Percentiles rank a stretch among this genome's conserved stretches.
Evolutionary conservation across 306 rosid genomes (phyloP).

Genomic region (Adenanthera pavonina): DNA sequence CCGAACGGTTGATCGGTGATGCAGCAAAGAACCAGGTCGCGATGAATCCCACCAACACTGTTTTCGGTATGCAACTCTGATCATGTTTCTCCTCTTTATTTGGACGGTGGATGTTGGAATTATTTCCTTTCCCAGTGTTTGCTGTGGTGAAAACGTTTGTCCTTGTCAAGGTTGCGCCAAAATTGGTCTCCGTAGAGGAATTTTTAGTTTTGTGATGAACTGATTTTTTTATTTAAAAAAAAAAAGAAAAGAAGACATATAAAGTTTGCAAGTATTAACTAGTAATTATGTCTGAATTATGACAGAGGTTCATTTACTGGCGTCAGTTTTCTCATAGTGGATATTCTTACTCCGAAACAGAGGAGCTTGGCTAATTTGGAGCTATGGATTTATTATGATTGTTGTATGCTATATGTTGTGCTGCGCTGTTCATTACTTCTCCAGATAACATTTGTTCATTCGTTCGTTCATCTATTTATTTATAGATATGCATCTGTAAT

Average conservation of each 20-base stretch:
- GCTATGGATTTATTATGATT: not conserved
- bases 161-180: not conserved
- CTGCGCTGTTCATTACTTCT: not conserved
- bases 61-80: constrained; percentile 48
- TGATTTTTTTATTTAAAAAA: not conserved
- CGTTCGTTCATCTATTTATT: not conserved
- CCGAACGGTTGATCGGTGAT: constrained; percentile 38
- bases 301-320: not conserved
- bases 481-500: not conserved
- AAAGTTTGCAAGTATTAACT: not conserved
- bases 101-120: not conserved
- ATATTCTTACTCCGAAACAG: not conserved
- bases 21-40: constrained; percentile 66
- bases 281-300: not conserved
- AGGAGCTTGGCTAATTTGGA: not conserved
- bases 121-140: not conserved
- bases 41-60: constrained; percentile 61
- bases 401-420: not conserved
- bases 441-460: not conserved
- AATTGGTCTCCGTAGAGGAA: not conserved
- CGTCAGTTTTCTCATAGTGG: not conserved
- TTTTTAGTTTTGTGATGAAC: not conserved
- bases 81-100: no score
- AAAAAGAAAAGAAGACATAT: not conserved
- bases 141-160: not conserved